phyloP scores from a whole-genome alignment of 2,329 filamentous ascomycete genomes.

The Alternaria ventricosa region DNA sequence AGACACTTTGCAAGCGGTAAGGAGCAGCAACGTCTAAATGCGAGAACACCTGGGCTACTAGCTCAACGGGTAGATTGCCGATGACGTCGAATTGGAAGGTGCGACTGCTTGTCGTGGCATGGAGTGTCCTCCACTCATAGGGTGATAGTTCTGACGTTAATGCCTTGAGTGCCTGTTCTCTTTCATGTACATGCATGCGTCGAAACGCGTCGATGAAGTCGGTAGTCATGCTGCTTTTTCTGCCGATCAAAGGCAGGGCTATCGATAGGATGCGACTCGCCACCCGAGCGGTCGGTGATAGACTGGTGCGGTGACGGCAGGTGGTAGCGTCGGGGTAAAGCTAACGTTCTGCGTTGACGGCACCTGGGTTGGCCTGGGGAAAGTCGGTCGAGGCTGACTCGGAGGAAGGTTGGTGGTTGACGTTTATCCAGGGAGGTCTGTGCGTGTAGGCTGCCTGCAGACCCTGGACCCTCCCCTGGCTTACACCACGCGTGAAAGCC shows the following conservation, averaged over 20 bases:
- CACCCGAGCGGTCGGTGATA: slow-evolving; percentile 4
- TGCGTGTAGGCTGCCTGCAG: slow-evolving; percentile 1
- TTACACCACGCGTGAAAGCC: background rate
- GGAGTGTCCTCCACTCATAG: slow-evolving; percentile 40
- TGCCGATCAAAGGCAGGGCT: background rate
- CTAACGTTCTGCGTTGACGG: background rate
- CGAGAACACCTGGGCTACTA: slow-evolving; percentile 44
- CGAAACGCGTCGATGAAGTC: slow-evolving; percentile 27
- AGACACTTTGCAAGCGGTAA: slow-evolving; percentile 42
- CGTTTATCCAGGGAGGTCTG: slow-evolving; percentile 1
- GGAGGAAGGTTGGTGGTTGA: slow-evolving; percentile 5
- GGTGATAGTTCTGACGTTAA: slow-evolving; percentile 34
- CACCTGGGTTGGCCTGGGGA: background rate
- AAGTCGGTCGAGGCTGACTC: slow-evolving; percentile 12
- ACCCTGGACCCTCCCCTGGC: background rate
- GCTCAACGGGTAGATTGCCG: slow-evolving; percentile 46
- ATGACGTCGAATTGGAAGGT: slow-evolving; percentile 45
- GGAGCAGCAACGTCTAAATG: slow-evolving; percentile 39
- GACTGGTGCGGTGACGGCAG: background rate
- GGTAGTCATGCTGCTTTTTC: slow-evolving; percentile 6
- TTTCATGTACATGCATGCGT: slow-evolving; percentile 16
- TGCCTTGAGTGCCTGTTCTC: slow-evolving; percentile 30
- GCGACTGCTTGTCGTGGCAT: slow-evolving; percentile 20
- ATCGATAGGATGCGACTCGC: background rate
- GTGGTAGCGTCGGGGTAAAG: slow-evolving; percentile 4